Base-by-base conservation (phyloP, 2,329 filamentous ascomycete species). In the Colletotrichum sp. region DNA sequence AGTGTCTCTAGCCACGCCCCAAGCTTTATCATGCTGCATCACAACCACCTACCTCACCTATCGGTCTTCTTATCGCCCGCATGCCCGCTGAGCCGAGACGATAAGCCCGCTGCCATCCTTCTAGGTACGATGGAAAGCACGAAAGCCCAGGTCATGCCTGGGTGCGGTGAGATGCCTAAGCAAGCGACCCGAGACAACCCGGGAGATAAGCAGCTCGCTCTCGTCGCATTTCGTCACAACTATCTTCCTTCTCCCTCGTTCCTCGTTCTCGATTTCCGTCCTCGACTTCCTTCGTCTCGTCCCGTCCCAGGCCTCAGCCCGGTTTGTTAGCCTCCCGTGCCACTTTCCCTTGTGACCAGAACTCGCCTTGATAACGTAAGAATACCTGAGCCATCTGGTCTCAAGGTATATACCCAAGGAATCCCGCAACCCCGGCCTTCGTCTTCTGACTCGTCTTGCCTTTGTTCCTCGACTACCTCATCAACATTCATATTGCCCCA, bases 11-110 rank as follows among this genome's bases (percentile, higher is more conserved):
- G 19, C 60, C 71, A 74, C 74, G 55, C 74, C 74, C 74, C 74
- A 8, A 76, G 74, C 74, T 76, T 76, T 76, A 74, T 76, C 74
- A 69, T 66, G 36, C 39, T 22, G 30, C 63, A 44, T 44, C 63
- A 39, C 27, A 34, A 60, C 61, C 60, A 52, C 25, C 13, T 57
- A 57, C 55, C 55, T 57, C 13, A 61, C 67, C 66, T 74, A 27
- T 71, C 67, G 48, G 59, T 12, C 9, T 27, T 28, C 57, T 59
- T 55, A 64, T 70, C 71, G 57, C 36, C 66, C 65, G 32, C 30
- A 30, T 57, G 30, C 28, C 57, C 39, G 30, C 28, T 44, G 27
- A 57, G 66, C 66, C 59, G 71, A 69, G 65, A 70, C 57, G 39
- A 69, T 70, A 57, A 63, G 71, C 57, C 44, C 30, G 13, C 65